These are phyloP conservation scores for Beauveria asiatica DNA, from an alignment of 2,329 filamentous ascomycete species.

Conservation along the genomic window DNA sequence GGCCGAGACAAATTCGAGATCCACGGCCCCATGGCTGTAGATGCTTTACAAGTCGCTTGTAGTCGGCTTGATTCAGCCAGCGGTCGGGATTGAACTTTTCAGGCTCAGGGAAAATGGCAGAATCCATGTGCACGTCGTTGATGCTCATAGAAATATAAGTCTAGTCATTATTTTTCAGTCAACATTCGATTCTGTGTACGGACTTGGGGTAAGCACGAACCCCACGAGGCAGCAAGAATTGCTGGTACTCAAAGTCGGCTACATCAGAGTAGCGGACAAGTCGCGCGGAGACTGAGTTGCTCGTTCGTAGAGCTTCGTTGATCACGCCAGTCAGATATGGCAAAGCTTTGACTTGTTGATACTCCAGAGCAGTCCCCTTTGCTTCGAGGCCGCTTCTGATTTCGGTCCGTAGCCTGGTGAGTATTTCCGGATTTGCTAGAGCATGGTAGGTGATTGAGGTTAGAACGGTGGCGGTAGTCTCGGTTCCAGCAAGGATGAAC, in stretches of 20 bases:
- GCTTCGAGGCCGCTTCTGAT: background rate
- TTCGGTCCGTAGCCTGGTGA: background rate
- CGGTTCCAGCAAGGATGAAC: background rate
- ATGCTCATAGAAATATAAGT: background rate
- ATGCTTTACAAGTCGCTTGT: background rate
- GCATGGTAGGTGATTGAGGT: background rate
- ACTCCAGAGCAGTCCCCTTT: background rate
- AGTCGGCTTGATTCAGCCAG: background rate
- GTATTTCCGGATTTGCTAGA: background rate
- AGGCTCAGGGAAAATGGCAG: background rate
- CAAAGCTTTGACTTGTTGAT: background rate
- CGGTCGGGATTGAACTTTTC: background rate
- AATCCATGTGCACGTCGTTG: background rate
- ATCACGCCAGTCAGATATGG: background rate
- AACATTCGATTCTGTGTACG: no score
- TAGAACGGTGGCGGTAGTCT: background rate
- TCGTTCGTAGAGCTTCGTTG: background rate
- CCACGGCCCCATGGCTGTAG: background rate
- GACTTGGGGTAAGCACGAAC: background rate
- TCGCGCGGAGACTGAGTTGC: background rate
- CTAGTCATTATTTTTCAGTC: background rate
- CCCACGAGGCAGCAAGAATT: background rate
- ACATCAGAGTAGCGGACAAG: background rate
- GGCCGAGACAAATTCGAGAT: background rate
- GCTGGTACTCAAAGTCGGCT: background rate